Evolutionary conservation across 1,284 basidiomycete genomes (phyloP).

Genomic region (Peniophora sp.): DNA sequence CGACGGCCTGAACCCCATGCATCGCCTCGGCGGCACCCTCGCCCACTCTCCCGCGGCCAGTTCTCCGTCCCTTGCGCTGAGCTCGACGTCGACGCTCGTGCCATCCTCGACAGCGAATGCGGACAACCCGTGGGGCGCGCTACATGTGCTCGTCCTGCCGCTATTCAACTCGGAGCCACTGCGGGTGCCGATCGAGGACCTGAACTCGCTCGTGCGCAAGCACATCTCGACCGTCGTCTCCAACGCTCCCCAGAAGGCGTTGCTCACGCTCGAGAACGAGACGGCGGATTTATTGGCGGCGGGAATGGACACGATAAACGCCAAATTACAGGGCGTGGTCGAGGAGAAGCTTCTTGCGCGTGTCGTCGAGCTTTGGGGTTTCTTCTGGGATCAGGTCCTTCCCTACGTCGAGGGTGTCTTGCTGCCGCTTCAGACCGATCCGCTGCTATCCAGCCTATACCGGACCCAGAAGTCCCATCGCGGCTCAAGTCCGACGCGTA

Average conservation of each 20-base stretch:
- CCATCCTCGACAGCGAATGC: constrained; percentile 29
- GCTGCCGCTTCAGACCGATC: constrained; percentile 70
- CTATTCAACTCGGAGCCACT: constrained; percentile 89
- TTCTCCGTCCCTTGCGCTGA: constrained; percentile 22
- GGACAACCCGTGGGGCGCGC: constrained; percentile 69
- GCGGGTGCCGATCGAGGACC: constrained; percentile 85
- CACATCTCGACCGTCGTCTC: constrained; percentile 70
- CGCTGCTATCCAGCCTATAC: constrained; percentile 57
- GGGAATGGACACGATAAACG: constrained; percentile 89
- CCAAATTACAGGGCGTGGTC: constrained; percentile 68
- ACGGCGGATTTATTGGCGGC: constrained; percentile 76
- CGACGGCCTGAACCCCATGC: constrained; percentile 65
- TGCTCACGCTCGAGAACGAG: constrained; percentile 69
- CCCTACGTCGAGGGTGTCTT: constrained; percentile 84
- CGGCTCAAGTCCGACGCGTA: constrained; percentile 46
- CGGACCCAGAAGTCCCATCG: constrained; percentile 55
- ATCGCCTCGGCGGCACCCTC: constrained; percentile 53
- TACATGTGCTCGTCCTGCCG: constrained; percentile 84
- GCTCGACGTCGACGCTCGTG: constrained; percentile 18
- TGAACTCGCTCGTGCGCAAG: constrained; percentile 72
- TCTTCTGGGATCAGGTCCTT: constrained; percentile 91
- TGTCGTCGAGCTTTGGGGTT: constrained; percentile 85
- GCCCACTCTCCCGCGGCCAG: constrained; percentile 37
- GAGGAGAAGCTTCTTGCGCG: constrained; percentile 71
- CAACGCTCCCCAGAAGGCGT: constrained; percentile 53